These are phyloP conservation scores for Pichia sp. DNA, from an alignment of 1,139 yeast genomes.

Conservation along the genomic window DNA sequence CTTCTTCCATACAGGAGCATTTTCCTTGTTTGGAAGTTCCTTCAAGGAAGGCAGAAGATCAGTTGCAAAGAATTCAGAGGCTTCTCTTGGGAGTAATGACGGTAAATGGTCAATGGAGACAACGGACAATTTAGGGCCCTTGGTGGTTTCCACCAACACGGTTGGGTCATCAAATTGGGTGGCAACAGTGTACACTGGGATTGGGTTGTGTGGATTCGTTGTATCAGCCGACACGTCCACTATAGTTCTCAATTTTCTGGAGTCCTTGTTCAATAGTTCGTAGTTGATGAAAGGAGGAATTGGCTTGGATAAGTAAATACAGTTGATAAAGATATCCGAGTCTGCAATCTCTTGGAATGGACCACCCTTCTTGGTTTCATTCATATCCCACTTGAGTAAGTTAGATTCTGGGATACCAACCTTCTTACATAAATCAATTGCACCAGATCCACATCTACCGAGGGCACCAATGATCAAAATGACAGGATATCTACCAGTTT, in stretches of 20 bases:
- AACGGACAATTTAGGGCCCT: constrained; percentile 83
- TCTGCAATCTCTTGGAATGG: constrained; percentile 89
- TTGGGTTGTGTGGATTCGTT: constrained; percentile 96
- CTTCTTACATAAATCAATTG: constrained; percentile 72
- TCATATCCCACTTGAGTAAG: constrained; percentile 91
- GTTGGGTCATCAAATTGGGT: constrained; percentile 91
- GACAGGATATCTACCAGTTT: constrained; percentile 65
- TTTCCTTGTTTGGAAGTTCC: constrained; percentile 70
- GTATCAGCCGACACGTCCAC: constrained; percentile 99
- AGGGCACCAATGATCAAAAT: constrained; percentile 92
- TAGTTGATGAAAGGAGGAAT: constrained; percentile 84
- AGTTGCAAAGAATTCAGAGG: constrained; percentile 81
- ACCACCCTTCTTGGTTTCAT: constrained; percentile 95
- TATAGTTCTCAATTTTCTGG: constrained; percentile 79
- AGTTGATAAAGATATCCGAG: constrained; percentile 86
- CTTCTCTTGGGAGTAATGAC: constrained; percentile 90
- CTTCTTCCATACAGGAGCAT: constrained; percentile 86
- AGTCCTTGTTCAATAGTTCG: constrained; percentile 53
- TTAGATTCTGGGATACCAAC: constrained; percentile 84
- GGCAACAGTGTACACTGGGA: constrained; percentile 85
- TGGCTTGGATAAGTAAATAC: constrained; percentile 89
- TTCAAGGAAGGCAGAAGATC: constrained; percentile 86
- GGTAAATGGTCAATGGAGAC: constrained; percentile 98
- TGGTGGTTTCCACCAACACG: constrained; percentile 66
- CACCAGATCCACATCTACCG: constrained; percentile 99